Evolutionary conservation across 495 filamentous ascomycete genomes (phyloP).

Genomic region (Choiromyces venosus): DNA sequence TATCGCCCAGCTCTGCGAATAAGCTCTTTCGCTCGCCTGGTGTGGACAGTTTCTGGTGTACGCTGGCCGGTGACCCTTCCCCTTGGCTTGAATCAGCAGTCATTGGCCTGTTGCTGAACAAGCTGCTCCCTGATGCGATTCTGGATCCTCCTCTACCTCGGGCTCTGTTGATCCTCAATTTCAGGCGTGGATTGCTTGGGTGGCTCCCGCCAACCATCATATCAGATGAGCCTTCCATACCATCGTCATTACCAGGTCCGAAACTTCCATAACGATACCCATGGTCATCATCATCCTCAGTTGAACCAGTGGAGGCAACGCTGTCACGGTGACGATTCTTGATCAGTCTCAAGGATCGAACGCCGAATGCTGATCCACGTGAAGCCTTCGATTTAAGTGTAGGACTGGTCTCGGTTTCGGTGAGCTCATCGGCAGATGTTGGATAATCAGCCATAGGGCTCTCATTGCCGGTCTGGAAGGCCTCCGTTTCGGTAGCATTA

Average conservation of each 20-base stretch:
- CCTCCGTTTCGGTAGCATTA: conserved; percentile 76
- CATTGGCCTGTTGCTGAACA: conserved; percentile 21
- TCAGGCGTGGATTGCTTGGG: conserved; percentile 30
- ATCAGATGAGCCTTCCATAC: conserved; percentile 2
- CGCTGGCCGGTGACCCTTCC: conserved; percentile 22
- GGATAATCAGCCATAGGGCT: conserved; percentile 67
- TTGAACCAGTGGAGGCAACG: conserved; percentile 83
- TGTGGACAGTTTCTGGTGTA: conserved; percentile 16
- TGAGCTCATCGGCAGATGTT: conserved; percentile 62
- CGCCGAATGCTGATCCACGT: conserved; percentile 39
- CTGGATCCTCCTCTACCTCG: conserved; percentile 25
- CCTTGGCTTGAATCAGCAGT: conserved; percentile 15
- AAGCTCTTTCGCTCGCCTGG: conserved; percentile 60
- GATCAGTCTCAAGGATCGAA: conserved; percentile 44
- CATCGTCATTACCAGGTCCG: conserved; percentile 10
- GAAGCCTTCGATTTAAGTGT: conserved; percentile 45
- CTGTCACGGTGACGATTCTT: conserved; percentile 59
- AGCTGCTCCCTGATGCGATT: conserved; percentile 27
- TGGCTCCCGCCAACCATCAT: conserved; percentile 18
- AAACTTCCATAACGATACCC: conserved; percentile 42
- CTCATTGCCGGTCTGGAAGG: conserved; percentile 86
- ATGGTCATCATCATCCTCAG: conserved; percentile 72
- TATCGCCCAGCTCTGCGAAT: conserved; percentile 78
- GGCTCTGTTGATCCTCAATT: conserved; percentile 33
- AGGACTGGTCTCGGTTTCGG: conserved; percentile 72